Base-by-base conservation (phyloP, 208 protist species). In the Acanthamoeba polyphaga region DNA sequence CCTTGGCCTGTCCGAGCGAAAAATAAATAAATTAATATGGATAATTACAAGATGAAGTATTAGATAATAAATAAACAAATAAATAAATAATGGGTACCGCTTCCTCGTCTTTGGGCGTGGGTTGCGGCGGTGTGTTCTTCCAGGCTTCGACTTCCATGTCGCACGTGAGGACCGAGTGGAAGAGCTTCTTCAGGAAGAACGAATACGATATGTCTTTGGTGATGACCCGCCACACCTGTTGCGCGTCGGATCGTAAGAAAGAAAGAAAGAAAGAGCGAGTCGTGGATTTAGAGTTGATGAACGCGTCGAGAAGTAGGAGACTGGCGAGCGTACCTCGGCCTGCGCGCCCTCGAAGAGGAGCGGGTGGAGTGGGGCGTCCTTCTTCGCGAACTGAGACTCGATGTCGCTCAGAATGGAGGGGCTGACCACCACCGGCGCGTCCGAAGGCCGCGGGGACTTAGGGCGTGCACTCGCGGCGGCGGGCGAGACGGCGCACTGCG, bases 141-240 rank as follows among this genome's bases (percentile, higher is more conserved):
- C 70, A 78, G 70, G 70, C 70, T n/a, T 78, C 70, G 29, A 78
- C 32, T 46, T 78, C 70, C 70, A 78, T 34, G 32, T 78, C 34
- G 70, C 70, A 78, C n/a, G 32, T 46, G 34, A 78, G 70, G 70
- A 78, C 38, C 70, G 70, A 22, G 32, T 78, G 70, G 70, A 78
- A 78, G 70, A 78, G 70, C 32, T 78, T 78, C 70, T 78, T 78
- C n/a, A 78, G 70, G 70, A 78, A 78, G 70, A 78, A 78, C 70
- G 70, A 78, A 78, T 78, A 78, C 8, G 70, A 78, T 22, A 78
- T 46, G 32, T n/a, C 70, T 13, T 78, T 78, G n/a, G 70, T 78
- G 70, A 78, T 78, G 32, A n/a, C 7, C 19, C n/a, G 32, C 70
- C 70, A 78, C 9, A 29, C 27, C 66, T 72, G 12, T 29, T 38